Conservation (phyloP, 257 asterid species). For the Dorcoceras hygrometricum region DNA sequence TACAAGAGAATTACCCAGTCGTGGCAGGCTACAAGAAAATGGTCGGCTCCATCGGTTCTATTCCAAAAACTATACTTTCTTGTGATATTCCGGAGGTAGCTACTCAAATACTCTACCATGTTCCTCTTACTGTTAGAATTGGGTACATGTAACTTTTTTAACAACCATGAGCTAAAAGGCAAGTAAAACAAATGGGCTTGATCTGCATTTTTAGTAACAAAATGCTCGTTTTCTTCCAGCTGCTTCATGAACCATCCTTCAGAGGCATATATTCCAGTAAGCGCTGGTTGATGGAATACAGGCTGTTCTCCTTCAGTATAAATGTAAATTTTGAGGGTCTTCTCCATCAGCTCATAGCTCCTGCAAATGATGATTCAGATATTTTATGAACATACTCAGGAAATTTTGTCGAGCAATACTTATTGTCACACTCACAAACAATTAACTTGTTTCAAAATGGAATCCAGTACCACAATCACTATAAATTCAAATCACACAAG, state of each 20-base stretch:
- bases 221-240: conserved; percentile 48
- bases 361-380: conserved; percentile 32
- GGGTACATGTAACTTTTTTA: conserved; percentile 53
- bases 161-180: conserved; percentile 60
- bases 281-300: conserved; percentile 58
- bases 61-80: conserved; percentile 55
- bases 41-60: conserved; percentile 63
- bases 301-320: conserved; percentile 69
- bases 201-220: conserved; percentile 41
- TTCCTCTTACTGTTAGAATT: conserved; percentile 53
- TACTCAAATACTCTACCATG: conserved; percentile 43
- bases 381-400: not conserved
- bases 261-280: conserved; percentile 71
- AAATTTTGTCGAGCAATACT: not conserved
- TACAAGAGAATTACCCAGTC: conserved; percentile 57
- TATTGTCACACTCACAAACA: not conserved
- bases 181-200: conserved; percentile 69
- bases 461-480: not conserved
- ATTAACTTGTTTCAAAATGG: not conserved
- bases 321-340: conserved; percentile 55
- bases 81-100: conserved; percentile 52
- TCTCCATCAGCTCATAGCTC: conserved; percentile 76
- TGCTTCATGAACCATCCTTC: conserved; percentile 92
- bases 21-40: conserved; percentile 84
- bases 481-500: conserved; percentile 4